Base-by-base conservation (phyloP, 805 yeast genomes). In the Pichia occidentalis region DNA sequence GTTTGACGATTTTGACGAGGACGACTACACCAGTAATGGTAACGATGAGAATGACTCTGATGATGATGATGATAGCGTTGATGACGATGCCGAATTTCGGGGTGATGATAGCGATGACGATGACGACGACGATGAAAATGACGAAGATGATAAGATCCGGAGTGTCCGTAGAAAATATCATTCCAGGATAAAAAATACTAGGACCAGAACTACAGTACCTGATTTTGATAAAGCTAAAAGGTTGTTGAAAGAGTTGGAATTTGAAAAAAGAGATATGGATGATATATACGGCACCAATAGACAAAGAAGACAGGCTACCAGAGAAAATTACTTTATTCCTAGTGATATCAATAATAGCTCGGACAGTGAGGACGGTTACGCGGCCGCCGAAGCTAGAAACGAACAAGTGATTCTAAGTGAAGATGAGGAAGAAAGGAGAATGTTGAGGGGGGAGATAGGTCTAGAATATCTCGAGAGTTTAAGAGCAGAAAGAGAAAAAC, bases 321-420 rank as follows among this genome's bases (percentile, higher is more conserved):
- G 62, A 37, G 96, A 88, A 40, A 78, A 95, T 49, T 76, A 84
- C 32, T 88, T 81, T 59, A 92, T 87, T 17, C 70, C 77, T 23
- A 85, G 86, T 50, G 59, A 54, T 11, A 60, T 64, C 32, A 51
- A 60, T 20, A 67, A 68, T 34, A 94, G 85, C 46, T 21, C 30
- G n/a, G 63, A 66, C 33, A 48, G 58, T 22, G 67, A 68, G 34
- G 94, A 40, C 17, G 48, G 44, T 11, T 47, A 47, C 29, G 47
- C 47, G 14, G 42, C 38, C 2, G 44, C 47, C 24, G 45, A 34
- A 23, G 49, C 42, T 0, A 30, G 43, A 16, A 40, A 44, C 34
- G 47, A 37, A 22, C 31, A 43, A 11, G 16, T 47, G 7, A 47
- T 47, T 22, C 36, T 47, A 21, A 47, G 50, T 36, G 47, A 40